These are phyloP conservation scores for Saccharomycopsis guyanensis DNA, from an alignment of 805 yeast genomes.

Conservation along the genomic window DNA sequence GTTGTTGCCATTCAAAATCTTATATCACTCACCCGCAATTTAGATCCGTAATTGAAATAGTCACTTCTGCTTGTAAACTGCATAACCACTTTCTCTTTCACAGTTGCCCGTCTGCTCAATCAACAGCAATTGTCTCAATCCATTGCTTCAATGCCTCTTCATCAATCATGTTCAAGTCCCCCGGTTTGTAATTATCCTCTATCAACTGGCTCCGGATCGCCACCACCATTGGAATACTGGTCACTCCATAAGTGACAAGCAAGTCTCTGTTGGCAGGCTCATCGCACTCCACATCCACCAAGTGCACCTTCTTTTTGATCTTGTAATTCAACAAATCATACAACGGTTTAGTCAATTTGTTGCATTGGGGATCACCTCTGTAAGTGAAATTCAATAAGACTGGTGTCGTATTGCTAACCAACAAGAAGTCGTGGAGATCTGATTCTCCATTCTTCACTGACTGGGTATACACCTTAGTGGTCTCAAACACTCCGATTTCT, in stretches of 20 bases:
- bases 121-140: constrained; percentile 34
- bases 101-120: background rate
- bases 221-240: constrained; percentile 57
- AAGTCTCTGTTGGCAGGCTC: constrained; percentile 55
- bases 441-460: constrained; percentile 26
- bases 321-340: constrained; percentile 43
- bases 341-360: constrained; percentile 54
- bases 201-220: constrained; percentile 61
- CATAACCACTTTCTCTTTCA: no score
- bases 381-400: constrained; percentile 65
- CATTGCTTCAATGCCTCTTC: constrained; percentile 32
- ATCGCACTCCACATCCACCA: constrained; percentile 70
- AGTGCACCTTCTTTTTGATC: constrained; percentile 41
- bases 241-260: constrained; percentile 47
- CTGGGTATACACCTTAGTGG: constrained; percentile 16
- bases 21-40: no score
- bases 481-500: constrained; percentile 16
- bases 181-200: constrained; percentile 31
- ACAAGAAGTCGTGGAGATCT: constrained; percentile 50
- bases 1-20: no score
- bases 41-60: no score
- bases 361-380: constrained; percentile 54
- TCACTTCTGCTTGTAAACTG: no score
- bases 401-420: constrained; percentile 46
- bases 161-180: constrained; percentile 24